Conservation (phyloP, 306 rosid genomes). For the Vigna angularis region DNA sequence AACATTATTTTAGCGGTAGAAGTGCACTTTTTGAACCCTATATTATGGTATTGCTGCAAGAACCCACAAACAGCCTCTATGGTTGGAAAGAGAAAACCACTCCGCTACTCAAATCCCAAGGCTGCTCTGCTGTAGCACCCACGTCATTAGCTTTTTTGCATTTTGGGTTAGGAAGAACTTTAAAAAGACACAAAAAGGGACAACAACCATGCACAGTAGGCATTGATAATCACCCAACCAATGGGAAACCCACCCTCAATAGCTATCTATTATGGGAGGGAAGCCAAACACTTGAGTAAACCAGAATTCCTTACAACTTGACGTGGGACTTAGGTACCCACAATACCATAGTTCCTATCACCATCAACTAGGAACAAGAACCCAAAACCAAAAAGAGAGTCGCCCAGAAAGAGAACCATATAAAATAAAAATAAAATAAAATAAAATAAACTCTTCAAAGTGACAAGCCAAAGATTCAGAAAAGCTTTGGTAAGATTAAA, state of each 20-base stretch:
- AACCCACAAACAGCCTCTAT: neutral
- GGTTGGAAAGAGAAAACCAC: neutral
- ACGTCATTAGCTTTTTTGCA: neutral
- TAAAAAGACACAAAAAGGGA: neutral
- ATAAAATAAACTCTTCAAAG: conserved; percentile 15
- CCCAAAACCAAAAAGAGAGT: conserved; percentile 14
- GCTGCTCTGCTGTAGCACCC: neutral
- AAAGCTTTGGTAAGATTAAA: conserved; percentile 17
- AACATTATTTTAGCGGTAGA: neutral
- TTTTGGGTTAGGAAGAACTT: conserved; percentile 11
- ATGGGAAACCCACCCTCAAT: too few relatives aligned
- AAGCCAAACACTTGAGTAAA: too few relatives aligned
- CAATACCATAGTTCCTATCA: neutral
- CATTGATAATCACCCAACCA: neutral
- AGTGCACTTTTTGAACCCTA: neutral
- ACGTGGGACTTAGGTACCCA: too few relatives aligned
- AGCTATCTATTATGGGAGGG: too few relatives aligned
- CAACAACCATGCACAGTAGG: conserved; percentile 15
- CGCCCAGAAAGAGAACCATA: conserved; percentile 11
- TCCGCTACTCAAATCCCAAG: neutral
- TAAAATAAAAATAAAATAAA: neutral
- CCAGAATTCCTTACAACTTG: too few relatives aligned
- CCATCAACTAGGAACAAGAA: conserved; percentile 18
- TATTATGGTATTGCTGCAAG: neutral
- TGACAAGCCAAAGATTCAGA: neutral